Conservation (phyloP, 2,329 filamentous ascomycete species). For the Fusarium clavum region DNA sequence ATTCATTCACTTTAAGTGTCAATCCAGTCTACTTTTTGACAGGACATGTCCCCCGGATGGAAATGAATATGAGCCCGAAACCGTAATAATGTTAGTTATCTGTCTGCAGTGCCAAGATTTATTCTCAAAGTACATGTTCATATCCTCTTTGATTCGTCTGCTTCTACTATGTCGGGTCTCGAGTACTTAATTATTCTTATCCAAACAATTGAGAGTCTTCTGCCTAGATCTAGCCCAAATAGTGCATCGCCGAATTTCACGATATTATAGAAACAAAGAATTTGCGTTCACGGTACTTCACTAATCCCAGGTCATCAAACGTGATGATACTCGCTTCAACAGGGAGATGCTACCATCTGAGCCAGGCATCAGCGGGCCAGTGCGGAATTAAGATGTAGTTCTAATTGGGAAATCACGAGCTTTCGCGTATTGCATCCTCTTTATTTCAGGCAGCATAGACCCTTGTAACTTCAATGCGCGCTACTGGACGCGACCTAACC, state of each 20-base stretch:
- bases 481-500: constrained; percentile 29
- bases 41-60: neutral
- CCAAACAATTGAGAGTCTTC: constrained; percentile 4
- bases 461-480: constrained; percentile 27
- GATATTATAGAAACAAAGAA: neutral
- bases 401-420: constrained; percentile 34
- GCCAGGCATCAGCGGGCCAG: constrained; percentile 42
- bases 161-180: neutral
- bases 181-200: neutral
- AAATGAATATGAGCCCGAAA: neutral
- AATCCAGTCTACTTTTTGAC: neutral
- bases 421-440: constrained; percentile 39
- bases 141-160: neutral
- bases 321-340: constrained; percentile 18
- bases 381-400: neutral
- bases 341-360: neutral
- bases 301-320: constrained; percentile 6
- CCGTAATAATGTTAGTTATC: neutral
- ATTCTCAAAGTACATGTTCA: neutral
- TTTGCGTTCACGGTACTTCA: constrained; percentile 35
- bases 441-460: constrained; percentile 43
- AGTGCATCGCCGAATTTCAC: constrained; percentile 22
- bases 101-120: neutral
- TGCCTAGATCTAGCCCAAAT: constrained; percentile 26
- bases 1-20: neutral